phyloP scores from a whole-genome alignment of 2,329 filamentous ascomycete species.

The Zasmidium angulare region DNA sequence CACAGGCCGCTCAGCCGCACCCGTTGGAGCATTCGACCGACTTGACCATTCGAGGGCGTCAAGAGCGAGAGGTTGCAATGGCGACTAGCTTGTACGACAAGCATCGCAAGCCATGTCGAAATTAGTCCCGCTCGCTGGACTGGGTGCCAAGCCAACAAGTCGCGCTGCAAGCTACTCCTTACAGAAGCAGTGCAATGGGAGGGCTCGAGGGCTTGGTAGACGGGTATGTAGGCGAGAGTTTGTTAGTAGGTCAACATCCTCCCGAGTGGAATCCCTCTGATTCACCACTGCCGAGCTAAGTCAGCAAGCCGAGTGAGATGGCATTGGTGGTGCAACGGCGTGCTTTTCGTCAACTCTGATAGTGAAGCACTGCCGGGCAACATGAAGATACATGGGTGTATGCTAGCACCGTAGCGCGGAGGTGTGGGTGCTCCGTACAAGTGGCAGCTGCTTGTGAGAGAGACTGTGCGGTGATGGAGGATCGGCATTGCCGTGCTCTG shows the following conservation, averaged over 20 bases:
- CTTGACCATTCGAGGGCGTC: neutral
- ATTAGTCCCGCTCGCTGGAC: neutral
- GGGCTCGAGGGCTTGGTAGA: neutral
- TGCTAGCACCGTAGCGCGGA: too few relatives aligned
- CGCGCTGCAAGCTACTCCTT: neutral
- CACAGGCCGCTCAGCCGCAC: neutral
- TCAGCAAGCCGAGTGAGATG: neutral
- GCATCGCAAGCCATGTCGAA: neutral
- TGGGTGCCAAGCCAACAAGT: neutral
- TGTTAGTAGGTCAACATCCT: neutral
- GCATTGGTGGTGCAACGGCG: neutral
- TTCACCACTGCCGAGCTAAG: neutral
- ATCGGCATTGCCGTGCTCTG: constrained; percentile 6
- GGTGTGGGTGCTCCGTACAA: neutral
- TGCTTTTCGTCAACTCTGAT: neutral
- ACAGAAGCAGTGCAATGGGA: neutral
- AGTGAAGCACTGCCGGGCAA: neutral
- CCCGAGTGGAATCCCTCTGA: neutral
- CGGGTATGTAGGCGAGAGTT: neutral
- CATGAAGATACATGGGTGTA: neutral
- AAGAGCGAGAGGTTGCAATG: neutral
- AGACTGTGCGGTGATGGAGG: neutral
- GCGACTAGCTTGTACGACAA: neutral
- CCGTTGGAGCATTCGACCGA: neutral
- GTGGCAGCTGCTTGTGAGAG: neutral